Evolutionary conservation across 2,329 filamentous ascomycete species (phyloP).

Genomic region (Domatiomyces globalis): DNA sequence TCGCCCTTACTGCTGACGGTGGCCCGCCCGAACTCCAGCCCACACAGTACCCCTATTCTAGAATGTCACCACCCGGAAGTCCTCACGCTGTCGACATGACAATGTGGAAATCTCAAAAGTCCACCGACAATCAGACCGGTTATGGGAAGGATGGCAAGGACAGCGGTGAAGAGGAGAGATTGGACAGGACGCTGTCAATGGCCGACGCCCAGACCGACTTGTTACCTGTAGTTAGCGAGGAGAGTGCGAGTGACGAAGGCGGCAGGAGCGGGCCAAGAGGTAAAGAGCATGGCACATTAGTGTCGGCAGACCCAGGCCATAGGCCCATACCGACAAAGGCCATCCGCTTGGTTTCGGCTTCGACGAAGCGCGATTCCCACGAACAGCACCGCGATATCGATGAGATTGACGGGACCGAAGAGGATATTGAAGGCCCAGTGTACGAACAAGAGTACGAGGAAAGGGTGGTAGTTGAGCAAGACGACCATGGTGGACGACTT

Average conservation of each 20-base stretch:
- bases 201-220: slow-evolving; percentile 43
- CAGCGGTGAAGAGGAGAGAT: slow-evolving; percentile 43
- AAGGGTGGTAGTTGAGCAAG: background rate
- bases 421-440: too few species aligned
- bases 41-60: slow-evolving; percentile 7
- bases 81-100: slow-evolving; percentile 36
- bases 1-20: background rate
- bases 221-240: slow-evolving; percentile 55
- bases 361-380: background rate
- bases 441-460: background rate
- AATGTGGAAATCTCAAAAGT: slow-evolving; percentile 46
- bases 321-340: background rate
- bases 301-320: background rate
- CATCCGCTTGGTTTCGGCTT: background rate
- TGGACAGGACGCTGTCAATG: slow-evolving; percentile 48
- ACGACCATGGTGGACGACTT: background rate
- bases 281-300: background rate
- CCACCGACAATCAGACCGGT: slow-evolving; percentile 44
- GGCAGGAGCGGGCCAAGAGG: background rate
- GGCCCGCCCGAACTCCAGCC: background rate
- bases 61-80: slow-evolving; percentile 18
- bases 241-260: background rate
- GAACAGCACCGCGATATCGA: background rate
- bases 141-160: slow-evolving; percentile 21
- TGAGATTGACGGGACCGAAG: background rate